Percentiles rank a stretch among this genome's conserved stretches.
Conservation (phyloP, 495 filamentous ascomycete species). For the Trichoderma virens region DNA sequence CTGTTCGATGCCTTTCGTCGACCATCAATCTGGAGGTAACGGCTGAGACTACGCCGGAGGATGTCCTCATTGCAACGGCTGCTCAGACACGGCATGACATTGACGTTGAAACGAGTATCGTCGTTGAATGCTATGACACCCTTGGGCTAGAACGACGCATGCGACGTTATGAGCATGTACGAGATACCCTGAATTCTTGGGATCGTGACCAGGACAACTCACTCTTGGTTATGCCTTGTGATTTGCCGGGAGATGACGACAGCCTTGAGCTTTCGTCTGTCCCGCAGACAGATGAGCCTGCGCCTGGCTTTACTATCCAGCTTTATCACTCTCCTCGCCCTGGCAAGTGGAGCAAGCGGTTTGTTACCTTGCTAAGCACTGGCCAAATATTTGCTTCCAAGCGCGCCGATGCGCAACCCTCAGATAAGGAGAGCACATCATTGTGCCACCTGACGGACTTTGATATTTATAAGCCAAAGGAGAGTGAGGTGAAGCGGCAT, state of each 20-base stretch:
- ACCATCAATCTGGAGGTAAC: constrained; percentile 59
- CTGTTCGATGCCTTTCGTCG: constrained; percentile 57
- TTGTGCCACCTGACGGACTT: constrained; percentile 90
- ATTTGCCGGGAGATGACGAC: constrained; percentile 25
- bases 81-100: constrained; percentile 50
- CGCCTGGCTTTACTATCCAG: constrained; percentile 51
- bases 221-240: constrained; percentile 44
- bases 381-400: constrained; percentile 74
- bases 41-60: constrained; percentile 63
- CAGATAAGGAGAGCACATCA: constrained; percentile 55
- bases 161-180: constrained; percentile 77
- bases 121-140: constrained; percentile 67
- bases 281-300: constrained; percentile 48
- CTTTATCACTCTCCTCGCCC: constrained; percentile 75
- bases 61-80: constrained; percentile 56
- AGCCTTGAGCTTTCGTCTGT: constrained; percentile 45
- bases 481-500: constrained; percentile 51
- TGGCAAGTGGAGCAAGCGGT: constrained; percentile 81
- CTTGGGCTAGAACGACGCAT: constrained; percentile 79
- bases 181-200: constrained; percentile 92
- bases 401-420: constrained; percentile 43
- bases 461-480: constrained; percentile 74
- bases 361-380: constrained; percentile 60
- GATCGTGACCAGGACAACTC: constrained; percentile 65
- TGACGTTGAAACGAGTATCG: constrained; percentile 49